Evolutionary conservation across 2,329 filamentous ascomycete species (phyloP).

Genomic region (Coniochaeta sp.): DNA sequence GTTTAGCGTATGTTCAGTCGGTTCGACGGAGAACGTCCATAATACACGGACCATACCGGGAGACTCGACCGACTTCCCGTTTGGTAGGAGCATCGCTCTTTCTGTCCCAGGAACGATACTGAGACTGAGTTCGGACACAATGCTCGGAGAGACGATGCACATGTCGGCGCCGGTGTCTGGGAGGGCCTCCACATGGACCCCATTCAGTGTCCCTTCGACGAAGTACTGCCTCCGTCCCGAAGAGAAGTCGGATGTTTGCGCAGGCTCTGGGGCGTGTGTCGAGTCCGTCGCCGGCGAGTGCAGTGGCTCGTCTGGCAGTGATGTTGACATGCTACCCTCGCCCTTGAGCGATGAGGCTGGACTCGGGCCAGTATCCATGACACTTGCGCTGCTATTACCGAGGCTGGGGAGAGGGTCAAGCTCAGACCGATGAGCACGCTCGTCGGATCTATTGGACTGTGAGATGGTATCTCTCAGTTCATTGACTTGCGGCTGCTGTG

Average conservation of each 20-base stretch:
- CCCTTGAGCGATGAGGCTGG: too few species aligned
- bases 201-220: neutral
- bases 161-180: neutral
- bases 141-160: slow-evolving; percentile 1
- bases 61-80: neutral
- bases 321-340: too few species aligned
- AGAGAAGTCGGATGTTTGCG: neutral
- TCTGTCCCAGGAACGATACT: neutral
- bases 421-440: too few species aligned
- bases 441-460: too few species aligned
- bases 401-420: too few species aligned
- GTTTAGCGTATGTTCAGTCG: neutral
- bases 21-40: slow-evolving; percentile 3
- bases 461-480: too few species aligned
- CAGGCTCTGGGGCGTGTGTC: too few species aligned
- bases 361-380: too few species aligned
- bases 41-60: neutral
- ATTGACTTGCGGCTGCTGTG: too few species aligned
- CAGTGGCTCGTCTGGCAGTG: too few species aligned
- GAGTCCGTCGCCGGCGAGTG: too few species aligned
- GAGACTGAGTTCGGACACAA: neutral
- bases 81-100: neutral
- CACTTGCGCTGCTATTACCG: too few species aligned
- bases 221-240: neutral
- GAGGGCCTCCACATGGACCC: neutral